Evolutionary conservation across 169 alveolate genomes (phyloP), one percentile per base, ranked within the genome.

Genomic region (Plasmodium coatneyi): DNA sequence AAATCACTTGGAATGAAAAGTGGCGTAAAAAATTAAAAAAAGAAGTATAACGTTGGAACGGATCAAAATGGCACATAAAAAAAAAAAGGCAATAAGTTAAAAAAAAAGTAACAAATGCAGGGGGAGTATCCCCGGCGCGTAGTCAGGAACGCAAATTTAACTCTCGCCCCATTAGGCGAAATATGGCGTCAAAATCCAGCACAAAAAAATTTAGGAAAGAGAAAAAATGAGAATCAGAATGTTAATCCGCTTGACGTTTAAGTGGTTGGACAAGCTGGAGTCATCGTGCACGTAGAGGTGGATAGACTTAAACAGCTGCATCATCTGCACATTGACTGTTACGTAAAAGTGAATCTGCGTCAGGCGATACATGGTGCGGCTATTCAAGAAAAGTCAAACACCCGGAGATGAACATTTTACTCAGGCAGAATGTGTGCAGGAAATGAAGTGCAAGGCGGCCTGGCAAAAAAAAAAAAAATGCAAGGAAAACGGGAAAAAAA

Each of bases 181-280:
- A 46, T 79, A 78, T 16, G 93, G 93, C 12, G 93, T 84, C 22
- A 84, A 76, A n/a, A 84, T 72, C 93, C 93, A 84, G 66, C 93
- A 84, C 71, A 84, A 74, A 84, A 84, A 84, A 49, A 84, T 74
- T 84, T 84, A 86, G 1, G 83, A 84, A 19, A 84, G 66, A 1
- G 93, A 84, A 19, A 84, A 84, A 34, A 84, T 54, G 14, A 72
- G 86, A 16, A 84, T 84, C 34, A 84, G 22, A 10, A 74, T 34
- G 79, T 84, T 84, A 46, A 84, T 84, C 43, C 93, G 56, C 78
- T 84, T 84, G 32, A 84, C 34, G 43, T 84, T 84, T 49, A 43
- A 32, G 5, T 74, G 54, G 60, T 84, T 54, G 2, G 56, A 74
- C 43, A 84, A 84, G 66, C 80, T 84, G 7, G 93, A 84, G 60